These are phyloP conservation scores for Capillidium heterosporum DNA, from an alignment of 371 early-diverging fungal genomes.

Conservation along the genomic window DNA sequence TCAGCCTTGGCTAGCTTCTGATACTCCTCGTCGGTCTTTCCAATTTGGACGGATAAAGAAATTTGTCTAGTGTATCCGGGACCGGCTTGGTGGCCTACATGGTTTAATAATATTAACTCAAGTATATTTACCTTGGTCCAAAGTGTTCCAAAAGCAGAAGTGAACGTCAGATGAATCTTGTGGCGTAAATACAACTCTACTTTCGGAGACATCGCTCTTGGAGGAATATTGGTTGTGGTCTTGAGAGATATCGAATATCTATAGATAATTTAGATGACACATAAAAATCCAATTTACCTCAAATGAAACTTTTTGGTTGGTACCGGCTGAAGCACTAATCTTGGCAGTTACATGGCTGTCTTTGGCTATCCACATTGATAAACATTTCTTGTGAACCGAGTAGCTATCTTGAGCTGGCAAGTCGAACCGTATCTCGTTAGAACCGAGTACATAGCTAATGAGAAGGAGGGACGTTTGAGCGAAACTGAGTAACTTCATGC, in stretches of 20 bases:
- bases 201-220: not conserved
- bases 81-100: not conserved
- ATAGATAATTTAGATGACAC: not conserved
- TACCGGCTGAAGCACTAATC: not conserved
- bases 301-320: not conserved
- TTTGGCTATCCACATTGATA: constrained; percentile 4
- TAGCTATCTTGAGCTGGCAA: constrained; percentile 1
- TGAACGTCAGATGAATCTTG: not conserved
- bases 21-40: constrained; percentile 5
- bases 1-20: constrained; percentile 3
- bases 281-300: not conserved
- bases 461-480: not conserved
- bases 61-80: not conserved
- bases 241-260: not conserved
- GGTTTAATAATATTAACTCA: not conserved
- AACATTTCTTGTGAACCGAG: constrained; percentile 5
- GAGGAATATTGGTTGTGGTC: constrained; percentile 3
- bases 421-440: not conserved
- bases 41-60: not conserved
- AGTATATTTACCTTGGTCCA: not conserved
- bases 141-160: constrained; percentile 3
- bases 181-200: constrained; percentile 1
- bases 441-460: not conserved
- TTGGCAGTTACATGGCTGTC: constrained; percentile 1
- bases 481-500: no score